Evolutionary conservation across 2,329 filamentous ascomycete species (phyloP).

Genomic region (Arthrobotrys pseudoclavata): DNA sequence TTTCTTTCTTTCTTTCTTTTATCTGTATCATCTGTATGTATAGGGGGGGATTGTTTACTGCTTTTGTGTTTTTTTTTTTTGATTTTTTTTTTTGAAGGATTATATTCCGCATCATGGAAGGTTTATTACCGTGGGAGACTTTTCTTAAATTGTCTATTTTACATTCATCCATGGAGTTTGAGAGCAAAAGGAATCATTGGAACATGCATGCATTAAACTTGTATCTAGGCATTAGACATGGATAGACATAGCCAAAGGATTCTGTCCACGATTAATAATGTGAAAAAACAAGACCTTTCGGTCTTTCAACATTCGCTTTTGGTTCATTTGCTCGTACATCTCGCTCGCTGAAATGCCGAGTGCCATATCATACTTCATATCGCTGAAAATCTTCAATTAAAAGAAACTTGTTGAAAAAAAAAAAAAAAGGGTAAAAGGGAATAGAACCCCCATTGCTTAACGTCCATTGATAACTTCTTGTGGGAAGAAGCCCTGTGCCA

Average conservation of each 20-base stretch:
- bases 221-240: background rate
- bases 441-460: background rate
- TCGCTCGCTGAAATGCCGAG: slow-evolving; percentile 44
- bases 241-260: background rate
- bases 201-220: slow-evolving; percentile 1
- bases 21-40: background rate
- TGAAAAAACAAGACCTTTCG: background rate
- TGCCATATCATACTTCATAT: slow-evolving; percentile 25
- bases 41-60: slow-evolving; percentile 17
- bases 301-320: slow-evolving; percentile 6
- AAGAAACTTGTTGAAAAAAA: slow-evolving; percentile 1
- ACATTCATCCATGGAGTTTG: slow-evolving; percentile 12
- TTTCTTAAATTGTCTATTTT: background rate
- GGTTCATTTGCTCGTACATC: slow-evolving; percentile 27
- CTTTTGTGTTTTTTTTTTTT: slow-evolving; percentile 7
- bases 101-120: background rate
- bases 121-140: background rate
- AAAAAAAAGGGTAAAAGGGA: slow-evolving; percentile 5
- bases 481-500: slow-evolving; percentile 71
- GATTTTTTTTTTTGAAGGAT: slow-evolving; percentile 12
- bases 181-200: background rate
- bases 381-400: slow-evolving; percentile 11
- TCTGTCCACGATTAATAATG: background rate
- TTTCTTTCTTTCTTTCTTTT: slow-evolving; percentile 2
- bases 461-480: slow-evolving; percentile 61